Conservation (phyloP, 2,329 filamentous ascomycete species). For the Volutella citrinella region DNA sequence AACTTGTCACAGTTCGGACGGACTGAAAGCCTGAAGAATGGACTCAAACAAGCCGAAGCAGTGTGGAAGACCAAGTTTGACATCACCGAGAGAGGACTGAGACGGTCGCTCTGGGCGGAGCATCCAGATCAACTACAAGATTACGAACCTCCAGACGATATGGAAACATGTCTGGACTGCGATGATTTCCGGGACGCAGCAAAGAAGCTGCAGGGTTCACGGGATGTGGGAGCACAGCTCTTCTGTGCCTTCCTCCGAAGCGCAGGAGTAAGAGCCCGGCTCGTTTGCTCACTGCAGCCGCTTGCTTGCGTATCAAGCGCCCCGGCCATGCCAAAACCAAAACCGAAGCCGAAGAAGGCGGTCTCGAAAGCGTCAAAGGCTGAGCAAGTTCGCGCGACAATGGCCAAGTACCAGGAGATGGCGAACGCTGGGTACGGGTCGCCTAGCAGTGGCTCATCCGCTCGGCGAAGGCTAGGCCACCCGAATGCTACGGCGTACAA, state of each 20-base stretch:
- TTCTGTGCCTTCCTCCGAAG: constrained; percentile 84
- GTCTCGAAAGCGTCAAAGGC: constrained; percentile 29
- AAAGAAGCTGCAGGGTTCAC: constrained; percentile 69
- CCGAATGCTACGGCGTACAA: constrained; percentile 52
- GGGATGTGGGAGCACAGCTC: constrained; percentile 85
- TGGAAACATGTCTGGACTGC: constrained; percentile 66
- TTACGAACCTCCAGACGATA: constrained; percentile 56
- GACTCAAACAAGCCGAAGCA: constrained; percentile 65
- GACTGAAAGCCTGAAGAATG: constrained; percentile 74
- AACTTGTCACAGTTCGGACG: constrained; percentile 70
- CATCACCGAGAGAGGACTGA: constrained; percentile 68
- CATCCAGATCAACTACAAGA: constrained; percentile 57
- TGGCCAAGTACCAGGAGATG: constrained; percentile 38
- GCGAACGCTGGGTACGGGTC: constrained; percentile 25
- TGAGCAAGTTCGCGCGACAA: constrained; percentile 35
- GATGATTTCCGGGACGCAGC: constrained; percentile 73
- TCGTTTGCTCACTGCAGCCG: constrained; percentile 88
- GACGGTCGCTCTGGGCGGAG: constrained; percentile 73
- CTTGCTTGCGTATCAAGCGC: constrained; percentile 63
- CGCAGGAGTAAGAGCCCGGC: constrained; percentile 75
- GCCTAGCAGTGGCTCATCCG: constrained; percentile 33
- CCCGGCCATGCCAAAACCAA: constrained; percentile 46
- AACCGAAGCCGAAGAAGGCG: constrained; percentile 30
- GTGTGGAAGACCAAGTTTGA: constrained; percentile 69
- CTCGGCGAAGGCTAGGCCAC: constrained; percentile 50